phyloP scores from a whole-genome alignment of 2,329 filamentous ascomycete genomes.

The Alternaria angustiovoidea region DNA sequence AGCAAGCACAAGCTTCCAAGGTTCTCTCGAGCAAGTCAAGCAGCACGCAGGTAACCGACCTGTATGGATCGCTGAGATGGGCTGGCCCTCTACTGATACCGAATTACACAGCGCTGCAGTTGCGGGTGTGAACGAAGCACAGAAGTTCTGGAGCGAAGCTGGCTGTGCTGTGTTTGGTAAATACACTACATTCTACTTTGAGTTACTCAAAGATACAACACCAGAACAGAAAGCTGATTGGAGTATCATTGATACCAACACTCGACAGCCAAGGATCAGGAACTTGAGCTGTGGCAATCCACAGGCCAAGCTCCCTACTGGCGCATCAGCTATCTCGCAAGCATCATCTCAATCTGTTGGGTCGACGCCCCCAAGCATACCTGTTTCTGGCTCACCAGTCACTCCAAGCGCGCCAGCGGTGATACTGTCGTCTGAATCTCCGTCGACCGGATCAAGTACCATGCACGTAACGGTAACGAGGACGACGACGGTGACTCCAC shows the following conservation, averaged over 20 bases:
- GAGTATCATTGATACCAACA: constrained; percentile 31
- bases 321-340: neutral
- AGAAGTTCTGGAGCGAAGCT: constrained; percentile 42
- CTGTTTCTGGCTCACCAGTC: neutral
- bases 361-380: neutral
- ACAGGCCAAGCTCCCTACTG: neutral
- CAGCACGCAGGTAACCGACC: constrained; percentile 29
- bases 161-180: constrained; percentile 42
- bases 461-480: constrained; percentile 6
- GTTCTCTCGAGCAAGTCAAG: constrained; percentile 30
- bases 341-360: neutral
- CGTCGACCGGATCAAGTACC: constrained; percentile 1
- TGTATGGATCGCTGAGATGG: constrained; percentile 49
- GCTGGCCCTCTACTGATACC: constrained; percentile 39
- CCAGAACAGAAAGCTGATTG: constrained; percentile 33
- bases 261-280: constrained; percentile 27
- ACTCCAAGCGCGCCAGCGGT: neutral
- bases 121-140: constrained; percentile 32
- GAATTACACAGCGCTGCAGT: constrained; percentile 17
- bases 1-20: constrained; percentile 49
- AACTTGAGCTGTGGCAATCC: constrained; percentile 29
- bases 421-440: neutral
- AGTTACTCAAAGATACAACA: constrained; percentile 36
- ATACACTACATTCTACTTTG: constrained; percentile 46
- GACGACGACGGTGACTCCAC: constrained; percentile 4